Percentiles rank a stretch among this genome's conserved stretches.
phyloP scores from a whole-genome alignment of 441 rosid species.

The Dalechampia spathulata region DNA sequence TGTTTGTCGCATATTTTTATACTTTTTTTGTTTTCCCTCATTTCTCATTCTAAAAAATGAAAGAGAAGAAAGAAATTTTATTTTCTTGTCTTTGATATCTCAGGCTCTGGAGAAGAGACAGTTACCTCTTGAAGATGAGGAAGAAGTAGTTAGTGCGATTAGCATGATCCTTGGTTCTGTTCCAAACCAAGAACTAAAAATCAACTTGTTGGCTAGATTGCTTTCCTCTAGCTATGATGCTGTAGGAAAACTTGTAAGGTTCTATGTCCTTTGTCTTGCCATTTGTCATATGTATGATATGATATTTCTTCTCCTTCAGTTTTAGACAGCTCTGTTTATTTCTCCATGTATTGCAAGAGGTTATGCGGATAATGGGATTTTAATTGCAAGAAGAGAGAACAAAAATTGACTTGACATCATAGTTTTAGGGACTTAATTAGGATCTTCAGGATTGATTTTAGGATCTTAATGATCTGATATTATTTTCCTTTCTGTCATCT shows the following conservation, averaged over 20 bases:
- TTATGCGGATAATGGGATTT: too few relatives aligned
- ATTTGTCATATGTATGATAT: constrained; percentile 2
- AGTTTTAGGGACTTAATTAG: too few relatives aligned
- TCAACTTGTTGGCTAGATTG: constrained; percentile 64
- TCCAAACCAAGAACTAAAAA: constrained; percentile 66
- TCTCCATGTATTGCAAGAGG: neutral
- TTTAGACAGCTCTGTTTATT: neutral
- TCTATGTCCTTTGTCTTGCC: constrained; percentile 7
- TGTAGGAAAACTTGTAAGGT: constrained; percentile 77
- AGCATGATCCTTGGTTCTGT: constrained; percentile 64
- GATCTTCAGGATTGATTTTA: too few relatives aligned
- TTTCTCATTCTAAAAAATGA: neutral
- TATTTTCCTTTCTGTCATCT: too few relatives aligned
- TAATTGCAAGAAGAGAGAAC: too few relatives aligned
- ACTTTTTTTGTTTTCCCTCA: neutral
- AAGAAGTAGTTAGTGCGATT: constrained; percentile 78
- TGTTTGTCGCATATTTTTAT: constrained; percentile 2
- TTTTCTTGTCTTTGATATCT: constrained; percentile 9
- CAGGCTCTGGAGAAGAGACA: constrained; percentile 79
- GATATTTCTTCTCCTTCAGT: neutral
- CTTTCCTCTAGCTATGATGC: constrained; percentile 87
- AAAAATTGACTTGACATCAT: too few relatives aligned
- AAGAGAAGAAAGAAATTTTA: neutral
- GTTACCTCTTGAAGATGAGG: constrained; percentile 86
- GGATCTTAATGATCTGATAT: too few relatives aligned